Percentiles rank a stretch among this genome's conserved stretches.
Evolutionary conservation across 2,329 filamentous ascomycete genomes (phyloP).

Genomic region (Cytospora piceae): DNA sequence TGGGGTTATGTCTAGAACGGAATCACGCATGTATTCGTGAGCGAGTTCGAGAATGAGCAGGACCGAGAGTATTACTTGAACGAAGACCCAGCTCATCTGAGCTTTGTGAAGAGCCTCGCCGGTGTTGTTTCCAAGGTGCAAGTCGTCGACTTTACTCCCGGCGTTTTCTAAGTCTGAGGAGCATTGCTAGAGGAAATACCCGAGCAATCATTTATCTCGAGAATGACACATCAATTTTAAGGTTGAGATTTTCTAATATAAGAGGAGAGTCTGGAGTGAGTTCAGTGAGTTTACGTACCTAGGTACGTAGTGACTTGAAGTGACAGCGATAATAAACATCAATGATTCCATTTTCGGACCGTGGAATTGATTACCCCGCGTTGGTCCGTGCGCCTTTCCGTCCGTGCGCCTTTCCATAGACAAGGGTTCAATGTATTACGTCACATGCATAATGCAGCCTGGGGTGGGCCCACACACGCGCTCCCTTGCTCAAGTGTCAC

Average conservation of each 20-base stretch:
- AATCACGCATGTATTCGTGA: slow-evolving; percentile 71
- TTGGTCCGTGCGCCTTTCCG: not conserved
- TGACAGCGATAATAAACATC: too few species aligned
- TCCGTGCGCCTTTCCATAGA: not conserved
- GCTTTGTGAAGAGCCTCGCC: slow-evolving; percentile 57
- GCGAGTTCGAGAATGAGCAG: slow-evolving; percentile 64
- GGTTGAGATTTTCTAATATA: not conserved
- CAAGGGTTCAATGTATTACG: not conserved
- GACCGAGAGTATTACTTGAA: slow-evolving; percentile 72
- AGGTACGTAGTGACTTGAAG: too few species aligned
- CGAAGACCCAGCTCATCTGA: slow-evolving; percentile 65
- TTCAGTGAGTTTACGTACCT: too few species aligned
- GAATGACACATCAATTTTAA: not conserved
- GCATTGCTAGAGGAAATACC: not conserved
- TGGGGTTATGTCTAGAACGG: slow-evolving; percentile 50
- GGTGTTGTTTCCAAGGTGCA: slow-evolving; percentile 55
- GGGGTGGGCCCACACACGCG: not conserved
- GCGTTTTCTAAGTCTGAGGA: slow-evolving; percentile 39
- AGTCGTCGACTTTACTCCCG: slow-evolving; percentile 64
- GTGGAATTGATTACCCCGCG: not conserved
- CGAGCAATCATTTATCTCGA: too few species aligned
- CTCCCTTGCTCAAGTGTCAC: too few species aligned
- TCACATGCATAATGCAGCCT: not conserved
- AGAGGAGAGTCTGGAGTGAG: too few species aligned
- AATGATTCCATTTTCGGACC: too few species aligned